phyloP scores from a whole-genome alignment of 805 yeast species.

The Myxozyma geophila region DNA sequence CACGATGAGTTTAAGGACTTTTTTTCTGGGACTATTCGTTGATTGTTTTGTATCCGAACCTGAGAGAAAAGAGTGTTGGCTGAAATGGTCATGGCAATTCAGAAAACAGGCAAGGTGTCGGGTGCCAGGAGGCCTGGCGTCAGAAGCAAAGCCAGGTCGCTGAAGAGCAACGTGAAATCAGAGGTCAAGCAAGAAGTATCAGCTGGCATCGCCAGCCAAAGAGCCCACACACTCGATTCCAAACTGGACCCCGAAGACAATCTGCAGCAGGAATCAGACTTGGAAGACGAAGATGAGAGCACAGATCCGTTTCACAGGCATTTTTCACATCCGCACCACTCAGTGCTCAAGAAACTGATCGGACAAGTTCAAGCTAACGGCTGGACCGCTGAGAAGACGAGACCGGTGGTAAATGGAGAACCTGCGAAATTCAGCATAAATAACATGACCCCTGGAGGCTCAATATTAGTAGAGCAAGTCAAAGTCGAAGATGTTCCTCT shows the following conservation, averaged over 20 bases:
- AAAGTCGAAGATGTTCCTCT: neutral
- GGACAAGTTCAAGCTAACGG: conserved; percentile 21
- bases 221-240: neutral
- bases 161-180: no score
- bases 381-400: conserved; percentile 15
- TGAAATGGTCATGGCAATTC: no score
- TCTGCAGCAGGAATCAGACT: conserved; percentile 45
- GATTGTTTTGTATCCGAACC: no score
- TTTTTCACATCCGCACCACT: conserved; percentile 49
- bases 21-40: neutral
- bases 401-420: conserved; percentile 9
- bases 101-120: no score
- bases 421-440: conserved; percentile 14
- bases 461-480: conserved; percentile 4
- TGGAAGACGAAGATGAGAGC: conserved; percentile 41
- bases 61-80: no score
- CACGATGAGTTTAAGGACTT: conserved; percentile 8
- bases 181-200: no score
- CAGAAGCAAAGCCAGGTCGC: no score
- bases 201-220: neutral
- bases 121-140: no score
- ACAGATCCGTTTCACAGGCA: conserved; percentile 80
- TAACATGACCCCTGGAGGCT: conserved; percentile 10
- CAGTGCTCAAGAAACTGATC: conserved; percentile 26
- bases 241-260: conserved; percentile 29